Evolutionary conservation across 1,284 basidiomycete species (phyloP).

Genomic region (Trichosporon sp.): DNA sequence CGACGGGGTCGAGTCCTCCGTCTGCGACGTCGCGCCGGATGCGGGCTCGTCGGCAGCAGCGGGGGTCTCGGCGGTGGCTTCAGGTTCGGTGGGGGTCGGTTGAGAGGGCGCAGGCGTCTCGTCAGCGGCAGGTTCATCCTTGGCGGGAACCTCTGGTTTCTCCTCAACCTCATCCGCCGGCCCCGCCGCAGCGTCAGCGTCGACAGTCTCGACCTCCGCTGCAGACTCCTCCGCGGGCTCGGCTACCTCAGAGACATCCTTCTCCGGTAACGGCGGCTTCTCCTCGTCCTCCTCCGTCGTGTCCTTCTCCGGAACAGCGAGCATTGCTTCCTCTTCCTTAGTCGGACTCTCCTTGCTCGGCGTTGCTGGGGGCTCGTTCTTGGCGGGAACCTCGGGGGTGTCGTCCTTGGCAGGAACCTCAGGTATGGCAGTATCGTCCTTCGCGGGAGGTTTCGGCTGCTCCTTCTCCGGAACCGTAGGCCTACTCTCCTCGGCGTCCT

Average conservation of each 20-base stretch:
- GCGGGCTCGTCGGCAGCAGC: background rate
- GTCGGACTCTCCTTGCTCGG: background rate
- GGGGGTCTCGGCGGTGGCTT: background rate
- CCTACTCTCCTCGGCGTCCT: background rate
- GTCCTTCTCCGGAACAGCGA: background rate
- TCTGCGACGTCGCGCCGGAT: background rate
- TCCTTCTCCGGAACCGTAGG: background rate
- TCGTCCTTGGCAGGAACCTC: background rate
- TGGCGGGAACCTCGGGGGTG: background rate
- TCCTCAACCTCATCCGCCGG: background rate
- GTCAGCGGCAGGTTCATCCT: background rate
- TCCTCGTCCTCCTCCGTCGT: background rate
- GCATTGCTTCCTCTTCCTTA: background rate
- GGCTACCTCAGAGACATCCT: background rate
- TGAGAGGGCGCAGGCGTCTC: background rate
- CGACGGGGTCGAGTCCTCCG: constrained; percentile 3
- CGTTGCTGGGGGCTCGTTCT: background rate
- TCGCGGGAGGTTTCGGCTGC: constrained; percentile 11
- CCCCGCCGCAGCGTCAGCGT: background rate
- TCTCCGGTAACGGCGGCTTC: background rate
- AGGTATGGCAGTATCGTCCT: background rate
- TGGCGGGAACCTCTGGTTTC: background rate
- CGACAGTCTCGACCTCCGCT: constrained; percentile 8
- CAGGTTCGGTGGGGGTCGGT: background rate
- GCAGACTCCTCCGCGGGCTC: background rate